Evolutionary conservation across 495 filamentous ascomycete species (phyloP), one percentile per base, ranked within the genome.

Genomic region (Neohortaea acidophila): DNA sequence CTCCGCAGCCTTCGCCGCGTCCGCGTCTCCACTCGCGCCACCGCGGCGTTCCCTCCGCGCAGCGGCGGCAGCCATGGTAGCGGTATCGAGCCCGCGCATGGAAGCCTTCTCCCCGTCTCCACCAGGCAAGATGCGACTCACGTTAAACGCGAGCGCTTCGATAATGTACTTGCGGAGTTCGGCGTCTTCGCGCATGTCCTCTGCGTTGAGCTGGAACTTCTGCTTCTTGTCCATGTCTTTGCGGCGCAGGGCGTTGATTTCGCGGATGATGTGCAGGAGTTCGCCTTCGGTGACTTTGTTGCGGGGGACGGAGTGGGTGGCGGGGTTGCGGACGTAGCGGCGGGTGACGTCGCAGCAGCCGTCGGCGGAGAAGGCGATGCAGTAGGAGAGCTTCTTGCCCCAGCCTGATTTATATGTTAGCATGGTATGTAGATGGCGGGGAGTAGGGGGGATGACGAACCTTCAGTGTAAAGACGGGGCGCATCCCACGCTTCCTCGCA

Each of bases 401-500:
- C 89, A 97, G 43, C 79, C 73, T 77, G 40, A 30, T 25, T 21
- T 35, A 45, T 22, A 47, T 36, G 40, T 41, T 41, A 39, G 43
- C 13, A 2, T 20, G 12, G 13, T 3, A 14, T 22, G 18, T 29
- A 44, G 27, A 38, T 25, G 15, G 21, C 26, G 21, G 31, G 12
- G 9, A n/a, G 13, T 23, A 20, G 29, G 24, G 10, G 32, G 27
- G 2, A 33, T 17, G 15, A 59, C 65, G 41, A 58, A 73, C 83
- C 89, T 59, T 96, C 84, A 5, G 84, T 68, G 58, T 99, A 99
- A 21, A 99, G 65, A 27, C 81, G 69, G 13, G 89, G 91, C 47
- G 89, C 84, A 55, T 99, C 87, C 84, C 85, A 99, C 2, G 79
- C 74, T 49, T 85, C 89, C 55, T 99, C 89, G 54, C 86, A 94